Percentiles rank a stretch among this genome's conserved stretches.
These are phyloP conservation scores for Dentipellis fragilis DNA, from an alignment of 768 basidiomycete genomes.

Conservation along the genomic window DNA sequence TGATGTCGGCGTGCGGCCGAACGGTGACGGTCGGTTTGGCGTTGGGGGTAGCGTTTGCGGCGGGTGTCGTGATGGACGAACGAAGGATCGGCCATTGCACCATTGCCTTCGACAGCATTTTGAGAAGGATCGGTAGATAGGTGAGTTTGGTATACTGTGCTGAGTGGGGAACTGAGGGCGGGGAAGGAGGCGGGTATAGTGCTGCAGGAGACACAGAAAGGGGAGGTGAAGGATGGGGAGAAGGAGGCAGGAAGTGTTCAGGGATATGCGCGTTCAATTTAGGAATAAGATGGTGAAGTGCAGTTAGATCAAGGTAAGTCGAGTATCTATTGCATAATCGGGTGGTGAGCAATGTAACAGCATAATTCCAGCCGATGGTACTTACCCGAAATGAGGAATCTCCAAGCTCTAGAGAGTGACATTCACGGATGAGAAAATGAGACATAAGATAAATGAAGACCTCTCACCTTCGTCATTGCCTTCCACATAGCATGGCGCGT, in stretches of 20 bases:
- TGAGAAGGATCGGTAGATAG: slow-evolving; percentile 76
- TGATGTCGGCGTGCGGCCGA: slow-evolving; percentile 67
- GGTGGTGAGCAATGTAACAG: background rate
- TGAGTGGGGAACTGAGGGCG: slow-evolving; percentile 35
- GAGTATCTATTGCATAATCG: slow-evolving; percentile 45
- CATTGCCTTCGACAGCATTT: slow-evolving; percentile 74
- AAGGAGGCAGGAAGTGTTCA: slow-evolving; percentile 32
- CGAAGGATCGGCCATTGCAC: slow-evolving; percentile 78
- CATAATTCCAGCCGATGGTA: background rate
- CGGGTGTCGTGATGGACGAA: slow-evolving; percentile 49
- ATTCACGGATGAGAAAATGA: background rate
- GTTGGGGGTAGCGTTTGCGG: slow-evolving; percentile 6
- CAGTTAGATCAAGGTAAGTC: slow-evolving; percentile 66
- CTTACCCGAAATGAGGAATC: slow-evolving; percentile 78
- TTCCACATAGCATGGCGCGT: slow-evolving; percentile 85
- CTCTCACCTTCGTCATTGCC: slow-evolving; percentile 69
- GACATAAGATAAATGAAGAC: background rate
- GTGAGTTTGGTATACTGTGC: slow-evolving; percentile 60
- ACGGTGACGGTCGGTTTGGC: slow-evolving; percentile 60
- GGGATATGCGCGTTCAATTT: slow-evolving; percentile 64
- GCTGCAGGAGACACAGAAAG: slow-evolving; percentile 28
- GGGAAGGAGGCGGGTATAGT: slow-evolving; percentile 28
- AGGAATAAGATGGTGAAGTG: slow-evolving; percentile 52
- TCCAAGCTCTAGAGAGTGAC: slow-evolving; percentile 51
- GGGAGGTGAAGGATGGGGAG: slow-evolving; percentile 27